Evolutionary conservation across 495 filamentous ascomycete genomes (phyloP), one percentile per base, ranked within the genome.

Genomic region (Margaritispora aquatica): DNA sequence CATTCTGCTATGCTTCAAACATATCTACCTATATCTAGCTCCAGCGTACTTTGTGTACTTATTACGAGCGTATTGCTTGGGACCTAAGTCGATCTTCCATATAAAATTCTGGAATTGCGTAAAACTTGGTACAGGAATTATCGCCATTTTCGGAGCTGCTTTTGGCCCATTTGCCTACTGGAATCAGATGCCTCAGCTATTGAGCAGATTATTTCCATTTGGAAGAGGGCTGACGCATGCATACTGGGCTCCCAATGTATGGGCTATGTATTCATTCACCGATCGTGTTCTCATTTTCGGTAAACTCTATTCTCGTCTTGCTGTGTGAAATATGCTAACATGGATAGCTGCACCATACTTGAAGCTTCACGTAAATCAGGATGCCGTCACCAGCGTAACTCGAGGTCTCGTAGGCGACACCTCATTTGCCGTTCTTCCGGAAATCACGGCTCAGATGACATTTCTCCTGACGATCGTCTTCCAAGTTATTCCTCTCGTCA

Each of bases 241-340:
- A 0, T 98, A 98, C 71, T 98, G 94, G 94, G 94, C 94, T 1
- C 92, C 94, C 1, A 98, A 98, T 64, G 76, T 96, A 10, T 98
- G 94, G 94, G 92, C 94, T 0, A 82, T 98, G 75, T 98, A 98
- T 70, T 96, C 94, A 0, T 96, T 98, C 65, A 71, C 80, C 0
- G 94, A 98, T 64, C 79, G 94, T 51, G 73, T 88, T 26, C 68
- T 97, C 60, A 96, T 98, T 63, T 82, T 80, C 71, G 69, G 90
- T 94, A 74, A 66, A 83, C 74, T 23, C 20, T 21, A 21, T 24
- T 17, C 17, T 13, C 49, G 36, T 15, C 19, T 7, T n/a, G 2
- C 7, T 44, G 2, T 20, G 9, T 47, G 19, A 2, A n/a, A 19
- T 24, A 55, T 26, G 49, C 38, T 63, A 46, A 60, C 55, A 48